A percentile compares a stretch with the other conserved stretches of the same genome.
phyloP scores from a whole-genome alignment of 768 basidiomycete species.

The Vishniacozyma victoriae region DNA sequence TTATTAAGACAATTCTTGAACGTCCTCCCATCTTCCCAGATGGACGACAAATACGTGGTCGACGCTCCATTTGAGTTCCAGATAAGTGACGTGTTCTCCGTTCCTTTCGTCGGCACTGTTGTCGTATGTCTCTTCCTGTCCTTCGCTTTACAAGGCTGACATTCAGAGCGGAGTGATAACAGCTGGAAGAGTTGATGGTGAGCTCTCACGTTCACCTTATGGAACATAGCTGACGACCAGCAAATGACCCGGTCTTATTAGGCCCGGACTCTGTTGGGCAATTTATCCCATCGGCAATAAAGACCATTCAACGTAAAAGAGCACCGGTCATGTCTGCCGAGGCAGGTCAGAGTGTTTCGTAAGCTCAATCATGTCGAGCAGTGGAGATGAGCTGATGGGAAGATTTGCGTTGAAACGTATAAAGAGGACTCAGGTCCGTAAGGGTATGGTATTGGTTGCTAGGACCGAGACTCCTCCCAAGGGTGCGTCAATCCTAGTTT shows the following conservation, averaged over 20 bases:
- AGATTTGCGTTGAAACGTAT: slow-evolving; percentile 81
- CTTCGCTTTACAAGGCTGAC: neutral
- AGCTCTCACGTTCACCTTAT: slow-evolving; percentile 1
- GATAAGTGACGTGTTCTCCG: slow-evolving; percentile 49
- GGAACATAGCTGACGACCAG: slow-evolving; percentile 57
- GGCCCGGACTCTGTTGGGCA: slow-evolving; percentile 92
- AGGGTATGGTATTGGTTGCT: slow-evolving; percentile 88
- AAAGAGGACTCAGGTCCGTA: slow-evolving; percentile 70
- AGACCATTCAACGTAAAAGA: slow-evolving; percentile 92
- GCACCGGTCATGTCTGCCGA: slow-evolving; percentile 77
- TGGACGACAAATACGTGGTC: slow-evolving; percentile 69
- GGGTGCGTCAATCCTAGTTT: slow-evolving; percentile 51
- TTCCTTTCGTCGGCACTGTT: slow-evolving; percentile 45
- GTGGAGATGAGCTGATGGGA: neutral
- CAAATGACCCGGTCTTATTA: slow-evolving; percentile 73
- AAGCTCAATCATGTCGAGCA: neutral
- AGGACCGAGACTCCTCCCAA: slow-evolving; percentile 71
- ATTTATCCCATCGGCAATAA: slow-evolving; percentile 70
- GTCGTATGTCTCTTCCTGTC: slow-evolving; percentile 12
- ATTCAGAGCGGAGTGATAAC: slow-evolving; percentile 43
- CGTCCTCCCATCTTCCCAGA: slow-evolving; percentile 78
- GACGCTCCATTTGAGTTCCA: slow-evolving; percentile 52
- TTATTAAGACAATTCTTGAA: slow-evolving; percentile 85
- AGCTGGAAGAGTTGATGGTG: slow-evolving; percentile 34
- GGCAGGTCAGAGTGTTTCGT: slow-evolving; percentile 89